These are phyloP conservation scores for Metschnikowia gruessii DNA, from an alignment of 805 yeast genomes.

Conservation along the genomic window DNA sequence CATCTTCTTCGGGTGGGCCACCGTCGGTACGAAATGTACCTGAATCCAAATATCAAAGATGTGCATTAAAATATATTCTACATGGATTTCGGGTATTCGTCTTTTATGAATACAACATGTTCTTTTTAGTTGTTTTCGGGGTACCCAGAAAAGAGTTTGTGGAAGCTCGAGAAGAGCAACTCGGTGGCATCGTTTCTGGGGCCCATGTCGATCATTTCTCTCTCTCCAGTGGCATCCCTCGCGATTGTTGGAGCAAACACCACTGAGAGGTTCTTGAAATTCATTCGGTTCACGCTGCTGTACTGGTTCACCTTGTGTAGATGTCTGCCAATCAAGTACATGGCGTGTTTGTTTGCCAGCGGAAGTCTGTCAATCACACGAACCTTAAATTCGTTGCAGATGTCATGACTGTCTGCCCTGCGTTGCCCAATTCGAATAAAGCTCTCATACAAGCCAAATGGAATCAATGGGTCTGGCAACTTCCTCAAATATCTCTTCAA, in stretches of 20 bases:
- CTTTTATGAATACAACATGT: neutral
- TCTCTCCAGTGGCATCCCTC: conserved; percentile 72
- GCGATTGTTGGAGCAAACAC: conserved; percentile 94
- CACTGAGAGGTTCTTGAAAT: conserved; percentile 73
- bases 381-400: conserved; percentile 41
- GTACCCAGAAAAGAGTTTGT: conserved; percentile 32
- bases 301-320: conserved; percentile 55
- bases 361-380: conserved; percentile 57
- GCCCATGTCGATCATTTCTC: conserved; percentile 83
- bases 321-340: conserved; percentile 61
- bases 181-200: conserved; percentile 76
- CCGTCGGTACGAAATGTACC: conserved; percentile 67
- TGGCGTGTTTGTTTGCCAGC: conserved; percentile 56
- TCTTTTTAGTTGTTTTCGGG: conserved; percentile 2
- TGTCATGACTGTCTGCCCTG: conserved; percentile 19
- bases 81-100: neutral
- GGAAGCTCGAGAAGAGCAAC: conserved; percentile 54
- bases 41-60: conserved; percentile 68
- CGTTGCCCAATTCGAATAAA: conserved; percentile 49
- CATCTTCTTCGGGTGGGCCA: conserved; percentile 76
- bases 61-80: conserved; percentile 35
- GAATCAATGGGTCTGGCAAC: conserved; percentile 81
- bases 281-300: conserved; percentile 72
- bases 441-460: conserved; percentile 63
- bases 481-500: conserved; percentile 83